Base-by-base conservation (phyloP, 1,284 basidiomycete genomes). In the Moniliella sp. region DNA sequence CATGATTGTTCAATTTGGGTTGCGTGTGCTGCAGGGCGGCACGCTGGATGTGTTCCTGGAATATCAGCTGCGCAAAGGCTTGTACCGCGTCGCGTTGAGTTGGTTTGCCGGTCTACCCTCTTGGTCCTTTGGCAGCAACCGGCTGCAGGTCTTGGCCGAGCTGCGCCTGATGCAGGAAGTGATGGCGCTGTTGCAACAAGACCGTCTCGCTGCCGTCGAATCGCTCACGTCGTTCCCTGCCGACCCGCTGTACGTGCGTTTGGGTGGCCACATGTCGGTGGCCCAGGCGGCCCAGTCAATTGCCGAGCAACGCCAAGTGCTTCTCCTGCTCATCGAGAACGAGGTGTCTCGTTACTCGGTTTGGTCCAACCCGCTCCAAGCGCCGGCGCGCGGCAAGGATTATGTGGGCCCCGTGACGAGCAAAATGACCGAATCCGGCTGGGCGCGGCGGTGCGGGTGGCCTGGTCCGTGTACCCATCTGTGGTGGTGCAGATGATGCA, bases 101-200 rank as follows among this genome's bases (percentile, higher is more conserved):
- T 97, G 91, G 91, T 99, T 97, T 62, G 67, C 39, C 12, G 27
- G 34, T 9, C 7, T 36, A 2, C 42, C 54, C n/a, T 42, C 47
- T 23, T 97, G 88, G 86, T 76, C 83, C 4, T 93, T 77, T 57
- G 91, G 88, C 16, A 76, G 80, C 15, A 82, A 82, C 62, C 73
- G 82, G 3, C 72, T 83, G 9, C 86, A 94, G 62, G 65, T 91
- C 13, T 74, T 76, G 37, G 74, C 79, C 0, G 88, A 97, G 56
- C 72, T 88, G 56, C 79, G 76, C 58, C 67, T 86, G 0, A 63
- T 94, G 13, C 73, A 73, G 15, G 82, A 93, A 54, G 83, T 91
- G 54, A 57, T 81, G 15, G 70, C 70, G 0, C 74, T 75, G 44
- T 66, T 93, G 23, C 72, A 76, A 46, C 67, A 69, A 0, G 86